Evolutionary conservation across 2,329 filamentous ascomycete genomes (phyloP).

Genomic region (Fusarium neocosmosporiellum): DNA sequence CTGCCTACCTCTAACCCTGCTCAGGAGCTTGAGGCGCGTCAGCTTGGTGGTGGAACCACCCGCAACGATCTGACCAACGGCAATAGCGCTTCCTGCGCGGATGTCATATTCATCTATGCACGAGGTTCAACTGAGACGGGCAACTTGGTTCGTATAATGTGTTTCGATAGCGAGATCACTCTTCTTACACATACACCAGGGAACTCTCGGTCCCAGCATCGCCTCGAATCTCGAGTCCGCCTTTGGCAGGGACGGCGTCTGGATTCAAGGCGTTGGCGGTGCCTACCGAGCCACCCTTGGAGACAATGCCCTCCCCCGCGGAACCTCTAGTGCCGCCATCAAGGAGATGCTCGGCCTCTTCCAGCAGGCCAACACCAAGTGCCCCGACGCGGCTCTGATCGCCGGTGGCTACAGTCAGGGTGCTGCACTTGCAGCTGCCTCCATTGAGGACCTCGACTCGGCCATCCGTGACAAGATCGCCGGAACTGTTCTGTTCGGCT

Average conservation of each 20-base stretch:
- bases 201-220: constrained; percentile 45
- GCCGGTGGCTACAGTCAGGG: constrained; percentile 57
- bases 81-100: constrained; percentile 46
- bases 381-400: constrained; percentile 55
- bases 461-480: constrained; percentile 49
- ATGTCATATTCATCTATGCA: constrained; percentile 54
- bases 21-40: constrained; percentile 28
- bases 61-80: constrained; percentile 46
- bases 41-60: constrained; percentile 21
- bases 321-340: constrained; percentile 53
- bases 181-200: constrained; percentile 28
- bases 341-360: constrained; percentile 54
- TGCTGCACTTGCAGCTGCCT: constrained; percentile 55
- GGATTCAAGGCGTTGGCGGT: constrained; percentile 58
- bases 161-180: background rate
- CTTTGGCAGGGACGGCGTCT: constrained; percentile 44
- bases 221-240: constrained; percentile 43
- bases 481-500: constrained; percentile 53
- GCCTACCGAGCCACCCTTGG: constrained; percentile 51
- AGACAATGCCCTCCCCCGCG: constrained; percentile 52
- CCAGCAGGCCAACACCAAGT: constrained; percentile 53
- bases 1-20: constrained; percentile 17
- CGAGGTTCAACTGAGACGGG: constrained; percentile 53
- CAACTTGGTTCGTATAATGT: constrained; percentile 48
- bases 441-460: constrained; percentile 49